A percentile compares a stretch with the other conserved stretches of the same genome.
Conservation (phyloP, 768 basidiomycete species). For the Suillus occidentalis region DNA sequence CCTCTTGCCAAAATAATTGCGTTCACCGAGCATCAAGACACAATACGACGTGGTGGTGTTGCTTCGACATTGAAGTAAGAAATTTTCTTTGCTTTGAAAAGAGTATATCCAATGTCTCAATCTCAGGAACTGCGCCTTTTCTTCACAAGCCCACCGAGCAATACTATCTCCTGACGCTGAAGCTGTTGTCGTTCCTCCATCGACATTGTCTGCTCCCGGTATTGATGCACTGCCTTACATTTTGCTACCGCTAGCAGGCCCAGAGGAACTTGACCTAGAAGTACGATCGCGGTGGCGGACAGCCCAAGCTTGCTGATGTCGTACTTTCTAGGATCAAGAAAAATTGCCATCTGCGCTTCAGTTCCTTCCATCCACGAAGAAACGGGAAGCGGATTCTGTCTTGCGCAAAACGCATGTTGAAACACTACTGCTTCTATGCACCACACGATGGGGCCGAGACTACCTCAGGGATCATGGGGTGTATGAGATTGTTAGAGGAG, state of each 20-base stretch:
- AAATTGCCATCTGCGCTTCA: conserved; percentile 81
- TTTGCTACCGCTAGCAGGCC: conserved; percentile 88
- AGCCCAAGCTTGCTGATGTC: conserved; percentile 6
- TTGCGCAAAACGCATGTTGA: conserved; percentile 87
- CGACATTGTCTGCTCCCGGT: conserved; percentile 61
- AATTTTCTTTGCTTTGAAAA: conserved; percentile 7
- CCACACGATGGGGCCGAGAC: conserved; percentile 87
- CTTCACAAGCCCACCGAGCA: conserved; percentile 65
- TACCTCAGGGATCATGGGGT: conserved; percentile 77
- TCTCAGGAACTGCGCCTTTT: conserved; percentile 76
- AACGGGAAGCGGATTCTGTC: conserved; percentile 72
- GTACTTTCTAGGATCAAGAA: conserved; percentile 76
- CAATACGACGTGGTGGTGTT: conserved; percentile 85
- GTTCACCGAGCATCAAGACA: conserved; percentile 89
- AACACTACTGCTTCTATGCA: conserved; percentile 83
- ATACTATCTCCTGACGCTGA: conserved; percentile 67
- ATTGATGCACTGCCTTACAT: conserved; percentile 84
- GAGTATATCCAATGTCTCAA: conserved; percentile 13
- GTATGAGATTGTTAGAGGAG: conserved; percentile 78
- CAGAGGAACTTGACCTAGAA: conserved; percentile 93
- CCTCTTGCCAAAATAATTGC: conserved; percentile 78
- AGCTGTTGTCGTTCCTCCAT: conserved; percentile 56
- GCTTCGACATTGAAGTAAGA: conserved; percentile 83
- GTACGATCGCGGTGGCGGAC: conserved; percentile 37
- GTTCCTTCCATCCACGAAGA: conserved; percentile 83